A percentile compares a stretch with the other conserved stretches of the same genome.
phyloP scores from a whole-genome alignment of 1,139 yeast species.

The Saccharomyces uvarum region DNA sequence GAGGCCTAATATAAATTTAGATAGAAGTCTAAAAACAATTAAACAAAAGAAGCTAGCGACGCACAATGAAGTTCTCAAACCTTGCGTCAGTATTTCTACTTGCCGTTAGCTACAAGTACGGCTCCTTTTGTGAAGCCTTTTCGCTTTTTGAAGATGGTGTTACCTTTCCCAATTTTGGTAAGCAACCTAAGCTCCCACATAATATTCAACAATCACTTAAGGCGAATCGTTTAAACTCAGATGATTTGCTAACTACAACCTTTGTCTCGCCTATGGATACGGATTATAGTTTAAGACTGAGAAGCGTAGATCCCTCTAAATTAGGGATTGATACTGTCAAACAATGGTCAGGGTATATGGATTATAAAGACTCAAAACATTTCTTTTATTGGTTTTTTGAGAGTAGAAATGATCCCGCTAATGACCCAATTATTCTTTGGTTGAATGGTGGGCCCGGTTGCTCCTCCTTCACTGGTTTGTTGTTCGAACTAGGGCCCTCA shows the following conservation, averaged over 20 bases:
- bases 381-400: slow-evolving; percentile 83
- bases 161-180: slow-evolving; percentile 8
- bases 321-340: slow-evolving; percentile 39
- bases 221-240: not conserved
- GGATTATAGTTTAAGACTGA: slow-evolving; percentile 17
- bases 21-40: not conserved
- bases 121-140: not conserved
- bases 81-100: not conserved
- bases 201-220: slow-evolving; percentile 1
- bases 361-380: slow-evolving; percentile 77
- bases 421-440: slow-evolving; percentile 83
- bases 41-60: not conserved
- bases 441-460: slow-evolving; percentile 91
- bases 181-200: slow-evolving; percentile 5
- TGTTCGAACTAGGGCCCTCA: slow-evolving; percentile 86
- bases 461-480: slow-evolving; percentile 81
- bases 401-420: slow-evolving; percentile 79
- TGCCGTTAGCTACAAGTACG: not conserved
- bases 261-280: slow-evolving; percentile 11
- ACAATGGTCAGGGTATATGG: slow-evolving; percentile 84
- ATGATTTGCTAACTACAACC: slow-evolving; percentile 1
- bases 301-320: slow-evolving; percentile 18
- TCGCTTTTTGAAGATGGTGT: slow-evolving; percentile 9
- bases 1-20: not conserved
- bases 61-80: not conserved